These are phyloP conservation scores for Calonectria pseudoturangicola DNA, from an alignment of 2,329 filamentous ascomycete species.

Conservation along the genomic window DNA sequence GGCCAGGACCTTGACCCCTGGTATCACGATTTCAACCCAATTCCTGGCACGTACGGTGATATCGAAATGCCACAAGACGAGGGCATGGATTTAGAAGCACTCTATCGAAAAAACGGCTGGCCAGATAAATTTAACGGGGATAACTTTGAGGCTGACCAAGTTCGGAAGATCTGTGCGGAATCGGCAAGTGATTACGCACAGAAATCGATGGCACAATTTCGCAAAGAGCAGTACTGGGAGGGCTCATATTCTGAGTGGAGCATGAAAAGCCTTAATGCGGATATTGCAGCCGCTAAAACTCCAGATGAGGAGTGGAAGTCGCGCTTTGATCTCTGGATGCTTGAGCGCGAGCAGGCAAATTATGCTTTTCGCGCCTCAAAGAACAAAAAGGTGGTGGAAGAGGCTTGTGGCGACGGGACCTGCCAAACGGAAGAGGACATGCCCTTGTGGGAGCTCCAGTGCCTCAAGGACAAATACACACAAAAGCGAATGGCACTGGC, in stretches of 20 bases:
- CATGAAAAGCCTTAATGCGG: background rate
- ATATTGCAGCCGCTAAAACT: background rate
- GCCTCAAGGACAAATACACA: background rate
- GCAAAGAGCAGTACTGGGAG: background rate
- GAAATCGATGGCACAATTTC: background rate
- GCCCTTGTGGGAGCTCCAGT: slow-evolving; percentile 9
- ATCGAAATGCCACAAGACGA: background rate
- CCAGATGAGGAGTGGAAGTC: background rate
- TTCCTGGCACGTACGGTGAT: background rate
- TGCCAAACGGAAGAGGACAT: background rate
- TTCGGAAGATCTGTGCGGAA: background rate
- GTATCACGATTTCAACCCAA: background rate
- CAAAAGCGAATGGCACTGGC: background rate
- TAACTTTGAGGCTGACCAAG: slow-evolving; percentile 9
- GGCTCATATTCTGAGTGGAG: background rate
- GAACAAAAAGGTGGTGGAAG: background rate
- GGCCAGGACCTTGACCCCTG: background rate
- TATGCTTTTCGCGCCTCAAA: background rate
- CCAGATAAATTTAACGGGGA: slow-evolving; percentile 17
- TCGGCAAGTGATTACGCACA: background rate
- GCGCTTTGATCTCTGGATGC: background rate
- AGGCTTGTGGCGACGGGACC: background rate
- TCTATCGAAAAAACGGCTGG: slow-evolving; percentile 24
- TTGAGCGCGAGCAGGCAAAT: background rate
- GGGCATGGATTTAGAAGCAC: background rate